Base-by-base conservation (phyloP, 2,329 filamentous ascomycete species). In the Rhinocladiella mackenziei region DNA sequence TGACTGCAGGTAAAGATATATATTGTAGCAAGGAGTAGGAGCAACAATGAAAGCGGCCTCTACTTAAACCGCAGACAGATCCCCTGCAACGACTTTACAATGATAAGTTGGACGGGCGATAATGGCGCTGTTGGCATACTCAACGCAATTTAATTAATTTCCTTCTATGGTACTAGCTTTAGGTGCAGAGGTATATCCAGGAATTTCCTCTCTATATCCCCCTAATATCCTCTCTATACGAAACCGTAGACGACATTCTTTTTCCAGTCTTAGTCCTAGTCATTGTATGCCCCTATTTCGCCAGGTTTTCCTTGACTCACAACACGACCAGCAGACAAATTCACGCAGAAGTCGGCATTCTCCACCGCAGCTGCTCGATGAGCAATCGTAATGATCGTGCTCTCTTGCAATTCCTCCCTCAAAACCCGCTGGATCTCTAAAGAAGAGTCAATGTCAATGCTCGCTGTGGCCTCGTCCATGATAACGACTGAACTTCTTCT, bases 391-490 rank as follows among this genome's bases (percentile, higher is more conserved):
- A 84, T 73, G 10, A 84, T 79, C 0, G 80, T 84, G 49, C 74
- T 77, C 29, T 48, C 46, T 36, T 61, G 66, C 69, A 80, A 67
- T 60, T 80, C 76, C 54, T 76, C 73, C 34, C 74, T 65, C 57
- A 80, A 57, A 13, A 79, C 67, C 39, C 66, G 64, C 57, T 79
- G 74, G 33, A 80, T 77, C 46, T 72, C 61, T 56, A 64, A 56
- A 11, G 78, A 77, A 1, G 78, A 83, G 50, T 81, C 77, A 39
- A 73, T 69, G 59, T 84, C 80, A 50, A 83, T 80, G 36, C 74
- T 78, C 2, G 80, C 79, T 2, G 80, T 83, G 2, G 80, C 80
- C 56, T 84, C 81, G 55, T 84, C 81, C 57, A 84, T 70, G 38
- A 84, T 75, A 7, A 84, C 68, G 50, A 84, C 74, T 0, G 76